Evolutionary conservation across 2,329 filamentous ascomycete genomes (phyloP).

Genomic region (Aureobasidium subglaciale): DNA sequence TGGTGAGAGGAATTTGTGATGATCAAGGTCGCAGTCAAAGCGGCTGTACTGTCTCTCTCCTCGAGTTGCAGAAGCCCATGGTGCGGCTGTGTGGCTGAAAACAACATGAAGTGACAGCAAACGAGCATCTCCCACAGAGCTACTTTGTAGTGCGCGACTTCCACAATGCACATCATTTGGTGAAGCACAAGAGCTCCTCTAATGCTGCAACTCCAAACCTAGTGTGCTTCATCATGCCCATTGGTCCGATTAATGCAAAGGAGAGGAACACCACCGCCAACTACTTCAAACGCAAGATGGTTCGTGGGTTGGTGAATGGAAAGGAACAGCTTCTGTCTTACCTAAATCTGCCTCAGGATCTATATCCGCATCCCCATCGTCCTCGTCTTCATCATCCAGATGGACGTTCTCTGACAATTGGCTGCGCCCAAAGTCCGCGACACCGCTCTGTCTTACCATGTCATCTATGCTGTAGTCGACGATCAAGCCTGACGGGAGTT

Average conservation of each 20-base stretch:
- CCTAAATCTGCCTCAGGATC: slow-evolving; percentile 3
- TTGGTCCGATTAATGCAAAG: too few relatives aligned
- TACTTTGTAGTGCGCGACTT: not conserved
- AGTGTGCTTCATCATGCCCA: too few relatives aligned
- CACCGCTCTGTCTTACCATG: not conserved
- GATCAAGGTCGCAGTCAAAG: not conserved
- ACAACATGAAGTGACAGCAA: not conserved
- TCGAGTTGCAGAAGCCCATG: not conserved
- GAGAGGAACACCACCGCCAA: too few relatives aligned
- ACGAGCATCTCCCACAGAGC: too few relatives aligned
- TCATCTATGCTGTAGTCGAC: slow-evolving; percentile 11
- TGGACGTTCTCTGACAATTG: not conserved
- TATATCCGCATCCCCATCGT: slow-evolving; percentile 1
- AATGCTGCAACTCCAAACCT: too few relatives aligned
- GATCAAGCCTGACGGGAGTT: slow-evolving; percentile 2
- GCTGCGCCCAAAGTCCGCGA: not conserved
- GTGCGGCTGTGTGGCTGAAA: not conserved
- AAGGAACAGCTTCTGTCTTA: not conserved
- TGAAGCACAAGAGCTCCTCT: not conserved
- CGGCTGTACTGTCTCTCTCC: not conserved
- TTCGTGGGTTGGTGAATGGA: too few relatives aligned
- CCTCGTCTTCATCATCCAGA: not conserved
- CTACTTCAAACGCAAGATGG: too few relatives aligned
- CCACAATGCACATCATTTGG: too few relatives aligned
- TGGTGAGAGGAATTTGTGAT: not conserved